Evolutionary conservation across 2,329 filamentous ascomycete species (phyloP).

Genomic region (Alternaria longipes): DNA sequence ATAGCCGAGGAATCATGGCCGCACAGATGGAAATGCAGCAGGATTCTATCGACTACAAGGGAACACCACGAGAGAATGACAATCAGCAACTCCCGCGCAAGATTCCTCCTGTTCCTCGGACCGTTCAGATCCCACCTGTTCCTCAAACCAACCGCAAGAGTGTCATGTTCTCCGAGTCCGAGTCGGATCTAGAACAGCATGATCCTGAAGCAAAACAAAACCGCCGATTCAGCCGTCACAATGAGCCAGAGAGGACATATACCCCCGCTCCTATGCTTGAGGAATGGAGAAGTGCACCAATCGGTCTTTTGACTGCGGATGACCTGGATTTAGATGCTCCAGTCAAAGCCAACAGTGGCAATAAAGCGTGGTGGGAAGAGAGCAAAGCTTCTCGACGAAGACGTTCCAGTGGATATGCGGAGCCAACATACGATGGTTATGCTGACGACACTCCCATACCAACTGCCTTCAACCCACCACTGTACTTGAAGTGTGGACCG

Average conservation of each 20-base stretch:
- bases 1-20: slow-evolving; percentile 47
- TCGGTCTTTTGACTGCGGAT: slow-evolving; percentile 51
- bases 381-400: slow-evolving; percentile 57
- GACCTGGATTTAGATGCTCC: slow-evolving; percentile 56
- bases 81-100: slow-evolving; percentile 38
- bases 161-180: slow-evolving; percentile 52
- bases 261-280: slow-evolving; percentile 69
- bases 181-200: slow-evolving; percentile 33
- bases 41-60: slow-evolving; percentile 49
- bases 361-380: slow-evolving; percentile 79
- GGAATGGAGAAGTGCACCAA: slow-evolving; percentile 57
- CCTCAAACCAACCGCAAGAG: slow-evolving; percentile 50
- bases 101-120: slow-evolving; percentile 21
- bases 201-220: slow-evolving; percentile 37
- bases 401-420: slow-evolving; percentile 43
- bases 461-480: slow-evolving; percentile 80
- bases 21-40: slow-evolving; percentile 52
- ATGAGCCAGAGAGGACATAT: slow-evolving; percentile 62
- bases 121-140: slow-evolving; percentile 24
- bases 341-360: slow-evolving; percentile 37
- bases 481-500: slow-evolving; percentile 91
- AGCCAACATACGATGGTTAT: slow-evolving; percentile 70
- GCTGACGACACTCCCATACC: slow-evolving; percentile 70
- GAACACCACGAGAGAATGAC: slow-evolving; percentile 44
- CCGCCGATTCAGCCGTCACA: slow-evolving; percentile 50